Evolutionary conservation across 2,329 filamentous ascomycete genomes (phyloP), one percentile per base, ranked within the genome.

Genomic region (Xenoacremonium recifei): DNA sequence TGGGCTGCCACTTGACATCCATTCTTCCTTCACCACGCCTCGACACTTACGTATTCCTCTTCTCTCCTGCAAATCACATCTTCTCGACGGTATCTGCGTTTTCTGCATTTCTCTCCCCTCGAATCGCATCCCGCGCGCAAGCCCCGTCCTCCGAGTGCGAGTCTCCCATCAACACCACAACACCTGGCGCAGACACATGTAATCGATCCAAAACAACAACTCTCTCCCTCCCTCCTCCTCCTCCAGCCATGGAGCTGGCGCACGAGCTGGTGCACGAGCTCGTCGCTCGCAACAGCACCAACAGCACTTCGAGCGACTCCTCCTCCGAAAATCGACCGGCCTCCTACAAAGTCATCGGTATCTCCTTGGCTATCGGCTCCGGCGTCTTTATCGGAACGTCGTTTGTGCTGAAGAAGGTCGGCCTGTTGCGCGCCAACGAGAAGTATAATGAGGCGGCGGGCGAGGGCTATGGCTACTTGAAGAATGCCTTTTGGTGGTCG

Each of bases 361-460:
- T 99, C 48, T 76, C 82, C 17, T 75, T 99, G 25, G 93, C 93
- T 13, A 77, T 96, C 45, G 82, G 83, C 21, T 97, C 92, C 0
- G 93, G 93, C 31, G 64, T 89, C 44, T 97, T 97, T 64, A 99
- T 99, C 61, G 93, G 93, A 40, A 78, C 86, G 12, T 97, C 92
- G 0, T 99, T 97, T 64, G 91, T 97, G 20, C 70, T 99, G 60
- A 97, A 97, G 70, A 99, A 99, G 71, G 77, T 88, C 45, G 93
- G 93, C 4, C 70, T 99, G 54, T 75, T 99, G 48, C 90, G 83
- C 64, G 92, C 93, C 37, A 99, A 97, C 67, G 83, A 88, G 57
- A 97, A 97, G 66, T 97, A 97, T 73, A 87, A 95, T 48, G 90
- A 97, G 68, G 89, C 88, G 52, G 91, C 93, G 1, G 93, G 93